These are phyloP conservation scores for Phytophthora syringae DNA, from an alignment of 352 stramenopile species.

Conservation along the genomic window DNA sequence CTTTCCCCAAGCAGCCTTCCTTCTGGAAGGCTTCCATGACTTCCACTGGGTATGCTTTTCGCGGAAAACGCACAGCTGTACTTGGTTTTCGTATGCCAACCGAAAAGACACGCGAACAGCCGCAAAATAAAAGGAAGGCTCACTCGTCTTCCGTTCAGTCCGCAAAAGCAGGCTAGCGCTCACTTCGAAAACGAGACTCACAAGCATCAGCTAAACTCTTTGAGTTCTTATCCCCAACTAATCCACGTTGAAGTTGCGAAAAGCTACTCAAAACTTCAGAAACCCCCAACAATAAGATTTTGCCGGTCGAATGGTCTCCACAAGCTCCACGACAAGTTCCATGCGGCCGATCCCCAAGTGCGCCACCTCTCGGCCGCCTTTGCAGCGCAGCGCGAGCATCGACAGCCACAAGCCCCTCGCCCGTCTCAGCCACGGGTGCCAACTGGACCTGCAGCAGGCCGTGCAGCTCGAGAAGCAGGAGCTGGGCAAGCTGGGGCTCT, in stretches of 20 bases:
- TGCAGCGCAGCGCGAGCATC: slow-evolving; percentile 25
- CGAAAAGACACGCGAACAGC: slow-evolving; percentile 23
- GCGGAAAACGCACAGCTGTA: neutral
- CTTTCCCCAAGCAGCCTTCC: no score
- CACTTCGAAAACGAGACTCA: slow-evolving; percentile 6
- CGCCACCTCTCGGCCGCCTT: slow-evolving; percentile 7
- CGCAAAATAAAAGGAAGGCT: slow-evolving; percentile 33
- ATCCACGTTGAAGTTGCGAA: slow-evolving; percentile 19
- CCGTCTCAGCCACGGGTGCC: slow-evolving; percentile 35
- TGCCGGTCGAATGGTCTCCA: slow-evolving; percentile 18
- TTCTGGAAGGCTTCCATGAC: slow-evolving; percentile 20
- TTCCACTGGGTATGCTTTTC: slow-evolving; percentile 3
- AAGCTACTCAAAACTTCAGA: slow-evolving; percentile 1
- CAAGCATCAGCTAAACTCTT: neutral
- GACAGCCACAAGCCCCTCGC: slow-evolving; percentile 11
- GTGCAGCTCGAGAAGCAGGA: slow-evolving; percentile 44
- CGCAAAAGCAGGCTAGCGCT: slow-evolving; percentile 20
- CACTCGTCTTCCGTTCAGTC: slow-evolving; percentile 9
- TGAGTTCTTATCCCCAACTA: neutral
- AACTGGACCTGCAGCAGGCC: slow-evolving; percentile 40
- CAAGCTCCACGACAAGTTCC: slow-evolving; percentile 5
- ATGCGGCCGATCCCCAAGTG: slow-evolving; percentile 10
- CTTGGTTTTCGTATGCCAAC: slow-evolving; percentile 11
- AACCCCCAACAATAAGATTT: slow-evolving; percentile 9
- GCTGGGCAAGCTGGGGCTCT: slow-evolving; percentile 26